Evolutionary conservation across 495 filamentous ascomycete genomes (phyloP), one percentile per base, ranked within the genome.

Genomic region (Lophiostoma macrostomum): DNA sequence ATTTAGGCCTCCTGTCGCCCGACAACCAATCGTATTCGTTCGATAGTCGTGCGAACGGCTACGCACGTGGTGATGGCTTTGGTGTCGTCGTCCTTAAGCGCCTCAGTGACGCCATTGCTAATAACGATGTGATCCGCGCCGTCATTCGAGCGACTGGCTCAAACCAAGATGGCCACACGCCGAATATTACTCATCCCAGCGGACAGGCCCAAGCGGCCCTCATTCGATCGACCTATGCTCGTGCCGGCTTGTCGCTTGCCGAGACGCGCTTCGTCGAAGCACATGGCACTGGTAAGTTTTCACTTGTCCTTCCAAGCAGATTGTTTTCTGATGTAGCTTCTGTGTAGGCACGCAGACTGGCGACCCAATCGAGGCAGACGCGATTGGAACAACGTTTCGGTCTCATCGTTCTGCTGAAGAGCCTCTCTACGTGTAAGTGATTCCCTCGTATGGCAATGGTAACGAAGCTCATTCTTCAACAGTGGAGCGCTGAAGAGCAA

Each of bases 291-390:
- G n/a, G n/a, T n/a, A n/a, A n/a, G n/a, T n/a, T n/a, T n/a, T n/a
- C n/a, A n/a, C n/a, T n/a, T n/a, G n/a, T n/a, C n/a, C n/a, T n/a
- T n/a, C n/a, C n/a, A n/a, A n/a, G n/a, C n/a, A n/a, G n/a, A n/a
- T n/a, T n/a, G n/a, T n/a, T n/a, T n/a, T n/a, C n/a, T n/a, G n/a
- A n/a, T n/a, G n/a, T n/a, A n/a, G n/a, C n/a, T n/a, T n/a, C n/a
- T n/a, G n/a, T n/a, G n/a, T n/a, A 0, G 73, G 71, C 1, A 60
- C 50, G 0, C 20, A 34, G 19, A 37, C 56, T 5, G 57, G 57
- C 1, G 84, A 88, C 58, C 83, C 80, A 0, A 72, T 80, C 1
- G 84, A 88, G 56, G 69, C 74, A 0, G 71, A 64, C 3, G 81
- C 82, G 1, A 79, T 83, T 42, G 71, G 64, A 3, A 63, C 65